Percentiles rank a stretch among this genome's conserved stretches.
These are phyloP conservation scores for Coniochaeta prunicola DNA, from an alignment of 2,329 filamentous ascomycete genomes.

Conservation along the genomic window DNA sequence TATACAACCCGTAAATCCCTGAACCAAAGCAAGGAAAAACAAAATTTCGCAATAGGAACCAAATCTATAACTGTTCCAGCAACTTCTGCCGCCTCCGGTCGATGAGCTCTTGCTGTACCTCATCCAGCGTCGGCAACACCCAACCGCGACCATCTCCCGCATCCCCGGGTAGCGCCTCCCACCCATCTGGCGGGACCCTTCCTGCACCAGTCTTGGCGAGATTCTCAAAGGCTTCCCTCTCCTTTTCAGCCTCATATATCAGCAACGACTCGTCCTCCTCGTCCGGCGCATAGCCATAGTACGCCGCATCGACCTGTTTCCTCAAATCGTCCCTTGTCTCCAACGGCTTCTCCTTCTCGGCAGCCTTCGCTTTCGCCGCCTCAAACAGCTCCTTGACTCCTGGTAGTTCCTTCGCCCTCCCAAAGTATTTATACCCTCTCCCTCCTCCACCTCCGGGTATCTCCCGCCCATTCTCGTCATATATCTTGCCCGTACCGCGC, in stretches of 20 bases:
- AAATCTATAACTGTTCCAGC: conserved; percentile 63
- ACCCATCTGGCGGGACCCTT: conserved; percentile 52
- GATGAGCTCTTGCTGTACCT: conserved; percentile 91
- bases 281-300: conserved; percentile 90
- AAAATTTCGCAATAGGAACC: neutral
- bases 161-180: conserved; percentile 85
- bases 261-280: conserved; percentile 82
- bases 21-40: neutral
- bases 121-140: conserved; percentile 77
- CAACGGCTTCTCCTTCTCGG: conserved; percentile 51
- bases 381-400: conserved; percentile 97
- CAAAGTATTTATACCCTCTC: conserved; percentile 93
- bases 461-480: conserved; percentile 67
- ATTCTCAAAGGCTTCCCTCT: conserved; percentile 69
- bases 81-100: conserved; percentile 77
- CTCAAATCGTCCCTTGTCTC: conserved; percentile 64
- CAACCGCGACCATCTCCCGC: conserved; percentile 74
- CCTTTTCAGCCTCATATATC: conserved; percentile 74
- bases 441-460: conserved; percentile 71
- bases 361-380: conserved; percentile 54
- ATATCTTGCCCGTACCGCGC: conserved; percentile 62
- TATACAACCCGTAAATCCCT: neutral
- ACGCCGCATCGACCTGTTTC: conserved; percentile 80
- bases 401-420: conserved; percentile 78
- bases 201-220: conserved; percentile 47